phyloP scores from a whole-genome alignment of 1,139 yeast species.

The Saccharomycopsis hybrid region DNA sequence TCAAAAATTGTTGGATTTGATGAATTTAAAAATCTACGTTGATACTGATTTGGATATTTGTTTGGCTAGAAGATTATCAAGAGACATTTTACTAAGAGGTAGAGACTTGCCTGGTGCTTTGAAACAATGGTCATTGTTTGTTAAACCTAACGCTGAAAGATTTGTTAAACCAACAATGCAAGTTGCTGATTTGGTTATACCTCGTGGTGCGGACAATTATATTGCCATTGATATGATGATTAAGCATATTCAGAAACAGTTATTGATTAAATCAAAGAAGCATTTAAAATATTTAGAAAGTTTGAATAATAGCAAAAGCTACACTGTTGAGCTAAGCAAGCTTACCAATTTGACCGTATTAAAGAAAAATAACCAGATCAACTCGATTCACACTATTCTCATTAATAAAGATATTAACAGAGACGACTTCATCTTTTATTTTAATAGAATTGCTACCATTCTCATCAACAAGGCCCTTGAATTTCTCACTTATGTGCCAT shows the following conservation, averaged over 20 bases:
- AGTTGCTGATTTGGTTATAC: constrained; percentile 79
- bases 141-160: constrained; percentile 84
- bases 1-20: constrained; percentile 57
- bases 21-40: constrained; percentile 85
- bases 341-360: constrained; percentile 33
- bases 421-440: constrained; percentile 79
- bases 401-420: constrained; percentile 49
- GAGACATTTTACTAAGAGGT: constrained; percentile 84
- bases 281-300: constrained; percentile 57
- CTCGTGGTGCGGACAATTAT: constrained; percentile 66
- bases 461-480: constrained; percentile 65
- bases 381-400: constrained; percentile 67
- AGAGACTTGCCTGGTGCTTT: constrained; percentile 77
- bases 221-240: constrained; percentile 78
- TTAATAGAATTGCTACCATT: constrained; percentile 69
- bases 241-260: constrained; percentile 70
- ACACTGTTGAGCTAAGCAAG: constrained; percentile 28
- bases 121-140: constrained; percentile 84
- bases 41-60: constrained; percentile 94
- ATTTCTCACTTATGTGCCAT: constrained; percentile 24
- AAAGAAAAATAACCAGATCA: constrained; percentile 59
- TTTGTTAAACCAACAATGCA: constrained; percentile 73
- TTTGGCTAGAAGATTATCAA: constrained; percentile 74
- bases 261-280: constrained; percentile 53
- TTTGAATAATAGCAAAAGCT: constrained; percentile 37